Base-by-base conservation (phyloP, 2,329 filamentous ascomycete species). In the Colletotrichum tofieldiae region DNA sequence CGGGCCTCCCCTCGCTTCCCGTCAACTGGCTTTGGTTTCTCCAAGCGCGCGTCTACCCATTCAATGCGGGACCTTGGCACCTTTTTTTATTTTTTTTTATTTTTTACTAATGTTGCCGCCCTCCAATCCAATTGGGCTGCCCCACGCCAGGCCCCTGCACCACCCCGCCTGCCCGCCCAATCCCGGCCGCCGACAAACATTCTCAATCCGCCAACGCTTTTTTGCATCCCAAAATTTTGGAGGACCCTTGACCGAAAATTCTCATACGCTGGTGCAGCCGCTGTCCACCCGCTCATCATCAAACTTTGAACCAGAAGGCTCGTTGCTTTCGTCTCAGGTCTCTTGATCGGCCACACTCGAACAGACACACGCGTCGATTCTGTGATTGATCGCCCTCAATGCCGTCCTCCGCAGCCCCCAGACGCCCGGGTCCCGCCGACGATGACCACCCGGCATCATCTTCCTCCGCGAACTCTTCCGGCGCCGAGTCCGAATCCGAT, bases 401-500 rank as follows among this genome's bases (percentile, higher is more conserved):
- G 72, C 62, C 72, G 49, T 41, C 64, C 35, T 49, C 70, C 32
- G 61, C 54, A 56, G 45, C 60, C 65, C 58, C 52, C 58, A 70
- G 54, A 43, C 56, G 70, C 47, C 56, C 58, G 37, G 62, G 58
- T 20, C 52, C 47, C 35, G 64, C 54, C 26, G 65, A 68, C 43
- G 63, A 68, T 26, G 60, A 69, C 59, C 47, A 72, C 35, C 60
- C 60, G 43, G 59, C 51, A 51, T 71, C 71, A 26, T 65, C 73
- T 51, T 56, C 54, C 20, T 54, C 67, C 16, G 64, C 73, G 39
- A 67, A 49, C 64, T 74, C 68, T 52, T 68, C 67, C 43, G 65
- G 45, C 54, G 75, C 76, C 45, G 77, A 79, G 51, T 81, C 67
- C 67, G 84, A 85, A 76, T 89, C 88, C 45, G 87, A 89, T 75